Evolutionary conservation across 768 basidiomycete species (phyloP), one percentile per base, ranked within the genome.

Genomic region (Obba rivulosa): DNA sequence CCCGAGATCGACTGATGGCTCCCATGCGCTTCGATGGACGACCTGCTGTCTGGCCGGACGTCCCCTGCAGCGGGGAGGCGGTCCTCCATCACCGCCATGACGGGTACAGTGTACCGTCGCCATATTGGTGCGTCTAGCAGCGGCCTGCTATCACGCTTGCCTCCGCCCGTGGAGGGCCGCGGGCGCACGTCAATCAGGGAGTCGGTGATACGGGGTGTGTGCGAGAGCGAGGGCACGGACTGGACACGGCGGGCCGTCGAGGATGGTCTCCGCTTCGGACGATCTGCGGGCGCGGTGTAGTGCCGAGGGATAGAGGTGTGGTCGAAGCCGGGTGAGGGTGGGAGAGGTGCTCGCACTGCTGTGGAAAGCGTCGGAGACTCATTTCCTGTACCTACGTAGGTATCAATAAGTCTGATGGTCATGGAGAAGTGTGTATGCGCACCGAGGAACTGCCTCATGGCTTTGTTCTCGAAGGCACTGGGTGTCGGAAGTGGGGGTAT

Each of bases 111-210:
- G 28, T 7, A 31, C 28, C 28, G 28, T 13, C 28, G 28, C 28
- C 28, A 31, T 31, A 31, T 31, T 13, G 28, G 28, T 16, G 36
- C 31, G n/a, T 48, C 40, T 13, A 42, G 45, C 48, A 50, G 54
- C 28, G 58, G 55, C 61, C 61, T 57, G 2, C 47, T 53, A 35
- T 57, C 56, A 43, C 54, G 56, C 20, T 47, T 49, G 44, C 54
- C 52, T 21, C 39, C 23, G 25, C 59, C 56, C 3, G 51, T 52
- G 10, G 47, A 36, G 10, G 58, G 38, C 25, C 57, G 56, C 35
- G 46, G 54, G 17, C 54, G 39, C 20, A 46, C 43, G 17, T 41
- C 43, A 13, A 41, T 23, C 9, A 41, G 38, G 7, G 39, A 25
- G 24, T 57, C 55, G 24, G 35, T 28, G 20, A 46, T 21, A 14